Conservation (phyloP, 2,329 filamentous ascomycete genomes). For the Claviceps sp. region DNA sequence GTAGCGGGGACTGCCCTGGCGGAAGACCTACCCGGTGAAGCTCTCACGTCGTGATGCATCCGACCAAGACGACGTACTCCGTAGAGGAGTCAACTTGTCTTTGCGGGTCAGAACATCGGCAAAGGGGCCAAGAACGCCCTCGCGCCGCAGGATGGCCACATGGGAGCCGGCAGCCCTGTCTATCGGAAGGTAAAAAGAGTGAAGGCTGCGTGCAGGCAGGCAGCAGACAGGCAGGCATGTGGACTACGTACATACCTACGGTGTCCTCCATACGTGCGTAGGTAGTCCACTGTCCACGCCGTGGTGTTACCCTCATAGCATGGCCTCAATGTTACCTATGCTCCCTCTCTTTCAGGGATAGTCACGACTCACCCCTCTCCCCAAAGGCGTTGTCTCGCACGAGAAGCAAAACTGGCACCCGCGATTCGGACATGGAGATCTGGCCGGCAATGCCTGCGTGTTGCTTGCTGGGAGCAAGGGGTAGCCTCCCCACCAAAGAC, state of each 20-base stretch:
- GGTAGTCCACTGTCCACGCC: neutral
- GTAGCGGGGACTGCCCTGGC: neutral
- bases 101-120: neutral
- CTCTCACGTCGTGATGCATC: neutral
- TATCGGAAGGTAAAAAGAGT: neutral
- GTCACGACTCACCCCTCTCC: neutral
- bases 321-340: neutral
- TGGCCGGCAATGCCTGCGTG: neutral
- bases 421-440: constrained; percentile 2
- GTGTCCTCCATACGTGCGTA: too few relatives aligned
- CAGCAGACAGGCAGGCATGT: neutral
- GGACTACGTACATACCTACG: neutral
- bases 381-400: constrained; percentile 2
- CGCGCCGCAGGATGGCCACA: neutral
- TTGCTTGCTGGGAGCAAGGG: neutral
- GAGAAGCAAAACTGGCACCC: constrained; percentile 2
- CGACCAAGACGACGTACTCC: neutral
- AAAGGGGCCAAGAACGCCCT: neutral
- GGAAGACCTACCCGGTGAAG: neutral
- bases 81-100: neutral
- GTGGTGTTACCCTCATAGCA: neutral
- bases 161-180: constrained; percentile 2
- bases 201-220: neutral
- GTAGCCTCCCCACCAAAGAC: too few relatives aligned
- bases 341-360: neutral